A percentile compares a stretch with the other conserved stretches of the same genome.
Evolutionary conservation across 2,329 filamentous ascomycete species (phyloP).

Genomic region (Cercospora sp.): DNA sequence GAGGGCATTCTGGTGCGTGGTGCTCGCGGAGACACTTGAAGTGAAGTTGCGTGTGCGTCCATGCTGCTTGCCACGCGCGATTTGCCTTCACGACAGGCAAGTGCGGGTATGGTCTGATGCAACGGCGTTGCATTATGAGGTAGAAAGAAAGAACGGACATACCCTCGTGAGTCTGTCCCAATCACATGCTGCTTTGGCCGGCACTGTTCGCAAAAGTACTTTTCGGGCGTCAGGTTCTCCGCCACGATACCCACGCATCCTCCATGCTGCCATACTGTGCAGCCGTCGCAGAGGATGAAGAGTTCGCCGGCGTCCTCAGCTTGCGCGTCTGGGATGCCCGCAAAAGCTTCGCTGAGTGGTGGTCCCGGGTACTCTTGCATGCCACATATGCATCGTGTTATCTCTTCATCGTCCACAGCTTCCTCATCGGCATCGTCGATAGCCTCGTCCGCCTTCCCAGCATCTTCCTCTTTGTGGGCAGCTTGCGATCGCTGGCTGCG

Average conservation of each 20-base stretch:
- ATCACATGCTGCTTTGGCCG: constrained; percentile 88
- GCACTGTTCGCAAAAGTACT: constrained; percentile 97
- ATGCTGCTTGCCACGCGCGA: neutral
- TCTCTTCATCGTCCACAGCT: constrained; percentile 76
- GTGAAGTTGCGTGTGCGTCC: neutral
- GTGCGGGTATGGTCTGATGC: constrained; percentile 7
- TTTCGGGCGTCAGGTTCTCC: constrained; percentile 86
- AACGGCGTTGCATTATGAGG: neutral
- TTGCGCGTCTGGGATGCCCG: constrained; percentile 54
- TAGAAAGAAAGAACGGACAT: constrained; percentile 49
- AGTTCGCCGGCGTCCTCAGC: constrained; percentile 88
- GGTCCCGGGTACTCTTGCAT: constrained; percentile 91
- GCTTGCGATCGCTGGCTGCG: constrained; percentile 77
- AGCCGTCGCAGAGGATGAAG: constrained; percentile 96
- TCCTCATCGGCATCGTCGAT: constrained; percentile 59
- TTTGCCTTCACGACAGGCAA: neutral
- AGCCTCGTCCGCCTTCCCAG: constrained; percentile 42
- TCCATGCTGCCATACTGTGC: constrained; percentile 98
- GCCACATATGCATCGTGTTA: constrained; percentile 93
- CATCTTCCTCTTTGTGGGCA: constrained; percentile 58
- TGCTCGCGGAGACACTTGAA: neutral
- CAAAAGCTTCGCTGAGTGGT: constrained; percentile 56
- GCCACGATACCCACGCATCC: constrained; percentile 97
- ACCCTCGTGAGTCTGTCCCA: constrained; percentile 80
- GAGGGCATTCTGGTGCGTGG: constrained; percentile 7